Percentiles rank a stretch among this genome's conserved stretches.
Evolutionary conservation across 257 asterid genomes (phyloP).

Genomic region (Primulina eburnea): DNA sequence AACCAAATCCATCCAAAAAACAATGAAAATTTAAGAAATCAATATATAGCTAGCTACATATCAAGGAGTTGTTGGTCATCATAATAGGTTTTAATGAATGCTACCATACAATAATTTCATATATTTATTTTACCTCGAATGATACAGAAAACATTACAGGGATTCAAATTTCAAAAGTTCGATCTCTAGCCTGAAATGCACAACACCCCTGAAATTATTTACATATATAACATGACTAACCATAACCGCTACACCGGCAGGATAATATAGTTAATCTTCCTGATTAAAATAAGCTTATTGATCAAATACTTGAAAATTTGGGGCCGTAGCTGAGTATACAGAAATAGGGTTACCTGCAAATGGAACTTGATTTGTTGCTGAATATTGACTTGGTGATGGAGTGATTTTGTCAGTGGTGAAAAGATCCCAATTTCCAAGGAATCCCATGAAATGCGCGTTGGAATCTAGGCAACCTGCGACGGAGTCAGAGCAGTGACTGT

Average conservation of each 20-base stretch:
- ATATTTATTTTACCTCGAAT: conserved; percentile 19
- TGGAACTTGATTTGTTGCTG: conserved; percentile 26
- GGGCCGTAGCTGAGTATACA: conserved; percentile 25
- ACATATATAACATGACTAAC: conserved; percentile 7
- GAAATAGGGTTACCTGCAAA: conserved; percentile 46
- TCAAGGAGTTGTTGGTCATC: neutral
- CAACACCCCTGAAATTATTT: conserved; percentile 15
- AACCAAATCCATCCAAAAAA: neutral
- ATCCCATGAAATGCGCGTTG: conserved; percentile 31
- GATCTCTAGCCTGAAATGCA: conserved; percentile 9
- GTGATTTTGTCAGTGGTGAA: conserved; percentile 28
- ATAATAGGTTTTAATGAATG: neutral
- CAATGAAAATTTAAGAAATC: neutral
- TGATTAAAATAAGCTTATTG: conserved; percentile 3
- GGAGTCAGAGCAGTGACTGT: conserved; percentile 15
- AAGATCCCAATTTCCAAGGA: conserved; percentile 44
- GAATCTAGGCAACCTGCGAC: conserved; percentile 25
- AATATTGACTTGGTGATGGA: conserved; percentile 15
- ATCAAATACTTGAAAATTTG: conserved; percentile 29
- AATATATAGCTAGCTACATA: neutral
- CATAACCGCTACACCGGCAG: conserved; percentile 4
- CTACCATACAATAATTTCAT: conserved; percentile 23
- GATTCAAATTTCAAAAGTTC: conserved; percentile 7
- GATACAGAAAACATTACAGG: conserved; percentile 19
- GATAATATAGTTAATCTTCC: conserved; percentile 10